Conservation (phyloP, 441 rosid species). For the Metrosideros polymorpha region DNA sequence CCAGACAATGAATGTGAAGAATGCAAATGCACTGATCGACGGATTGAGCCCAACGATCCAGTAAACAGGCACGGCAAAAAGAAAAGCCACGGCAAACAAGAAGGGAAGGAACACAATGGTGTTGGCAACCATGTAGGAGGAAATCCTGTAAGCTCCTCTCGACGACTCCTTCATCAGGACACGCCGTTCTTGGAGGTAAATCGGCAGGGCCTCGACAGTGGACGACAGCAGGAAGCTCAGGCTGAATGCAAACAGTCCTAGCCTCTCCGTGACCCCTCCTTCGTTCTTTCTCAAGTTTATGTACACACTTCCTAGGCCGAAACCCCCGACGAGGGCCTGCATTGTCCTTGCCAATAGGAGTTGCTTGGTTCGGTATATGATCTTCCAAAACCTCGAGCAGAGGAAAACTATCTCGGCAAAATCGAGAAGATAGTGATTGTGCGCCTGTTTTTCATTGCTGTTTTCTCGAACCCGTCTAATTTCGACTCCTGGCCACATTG, state of each 20-base stretch:
- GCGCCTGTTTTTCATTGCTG: neutral
- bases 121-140: conserved; percentile 64
- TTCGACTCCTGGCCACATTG: conserved; percentile 27
- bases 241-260: conserved; percentile 56
- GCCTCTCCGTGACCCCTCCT: conserved; percentile 38
- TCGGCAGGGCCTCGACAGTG: conserved; percentile 65
- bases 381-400: conserved; percentile 56
- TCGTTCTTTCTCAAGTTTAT: conserved; percentile 34
- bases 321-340: conserved; percentile 75
- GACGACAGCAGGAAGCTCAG: conserved; percentile 63
- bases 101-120: conserved; percentile 55
- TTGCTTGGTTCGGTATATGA: conserved; percentile 56
- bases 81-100: conserved; percentile 37
- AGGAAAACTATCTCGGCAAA: conserved; percentile 42
- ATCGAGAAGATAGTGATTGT: conserved; percentile 11
- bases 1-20: conserved; percentile 51
- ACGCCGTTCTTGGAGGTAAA: conserved; percentile 51
- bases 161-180: conserved; percentile 65
- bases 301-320: conserved; percentile 52
- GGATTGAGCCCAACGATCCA: conserved; percentile 67
- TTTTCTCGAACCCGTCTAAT: neutral
- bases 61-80: conserved; percentile 50
- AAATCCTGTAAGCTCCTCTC: conserved; percentile 45
- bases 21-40: conserved; percentile 26
- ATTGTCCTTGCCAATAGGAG: conserved; percentile 69